Evolutionary conservation across 192 early-diverging fungal species (phyloP).

Genomic region (Gonapodya prolifera): DNA sequence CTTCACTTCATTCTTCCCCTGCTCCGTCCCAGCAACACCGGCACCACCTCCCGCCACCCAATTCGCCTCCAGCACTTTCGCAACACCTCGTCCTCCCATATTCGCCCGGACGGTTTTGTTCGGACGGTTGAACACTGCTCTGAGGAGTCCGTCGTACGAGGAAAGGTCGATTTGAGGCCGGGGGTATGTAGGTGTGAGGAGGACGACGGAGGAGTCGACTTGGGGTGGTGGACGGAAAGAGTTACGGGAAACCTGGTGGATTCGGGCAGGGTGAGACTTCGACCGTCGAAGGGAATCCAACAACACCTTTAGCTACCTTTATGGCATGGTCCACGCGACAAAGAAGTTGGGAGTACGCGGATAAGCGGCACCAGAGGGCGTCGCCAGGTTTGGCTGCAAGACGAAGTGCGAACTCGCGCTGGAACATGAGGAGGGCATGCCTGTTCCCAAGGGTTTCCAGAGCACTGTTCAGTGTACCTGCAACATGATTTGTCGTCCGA

Average conservation of each 20-base stretch:
- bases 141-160: conserved; percentile 94
- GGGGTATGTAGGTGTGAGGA: conserved; percentile 84
- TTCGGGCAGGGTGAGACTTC: too few species aligned
- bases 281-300: too few species aligned
- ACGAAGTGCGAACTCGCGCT: conserved; percentile 94
- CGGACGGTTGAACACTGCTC: conserved; percentile 84
- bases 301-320: conserved; percentile 40
- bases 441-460: conserved; percentile 5
- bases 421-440: conserved; percentile 96
- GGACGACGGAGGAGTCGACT: conserved; percentile 91
- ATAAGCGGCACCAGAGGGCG: conserved; percentile 76
- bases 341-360: conserved; percentile 87
- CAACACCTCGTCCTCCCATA: conserved; percentile 28
- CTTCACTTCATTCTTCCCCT: not conserved
- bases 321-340: conserved; percentile 92
- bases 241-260: conserved; percentile 69
- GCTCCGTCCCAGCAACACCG: not conserved
- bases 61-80: not conserved
- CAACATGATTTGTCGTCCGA: too few species aligned
- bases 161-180: conserved; percentile 89
- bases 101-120: conserved; percentile 85
- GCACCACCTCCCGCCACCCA: not conserved
- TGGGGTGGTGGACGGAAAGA: conserved; percentile 96
- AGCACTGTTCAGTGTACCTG: too few species aligned
- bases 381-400: conserved; percentile 91